A percentile compares a stretch with the other conserved stretches of the same genome.
phyloP scores from a whole-genome alignment of 164 flowering plant genomes.

The Vitis cinerea region DNA sequence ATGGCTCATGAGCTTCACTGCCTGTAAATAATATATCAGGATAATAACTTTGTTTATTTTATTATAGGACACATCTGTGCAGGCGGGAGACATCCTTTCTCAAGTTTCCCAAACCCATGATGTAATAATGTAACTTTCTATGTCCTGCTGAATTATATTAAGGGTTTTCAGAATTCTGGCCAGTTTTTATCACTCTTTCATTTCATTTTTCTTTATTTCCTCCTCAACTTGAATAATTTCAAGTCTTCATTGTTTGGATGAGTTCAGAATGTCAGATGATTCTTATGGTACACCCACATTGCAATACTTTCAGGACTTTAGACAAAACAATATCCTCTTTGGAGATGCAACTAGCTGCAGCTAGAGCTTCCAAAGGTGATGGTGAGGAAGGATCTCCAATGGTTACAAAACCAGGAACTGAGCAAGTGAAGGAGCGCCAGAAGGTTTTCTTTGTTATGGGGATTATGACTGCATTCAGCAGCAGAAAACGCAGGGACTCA shows the following conservation, averaged over 20 bases:
- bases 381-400: conserved; percentile 43
- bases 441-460: conserved; percentile 91
- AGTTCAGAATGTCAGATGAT: conserved; percentile 3
- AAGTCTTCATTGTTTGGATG: background rate
- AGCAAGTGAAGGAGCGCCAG: conserved; percentile 40
- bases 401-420: conserved; percentile 27
- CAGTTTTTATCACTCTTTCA: too few species aligned
- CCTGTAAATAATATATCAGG: conserved; percentile 7
- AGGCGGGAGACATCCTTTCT: conserved; percentile 51
- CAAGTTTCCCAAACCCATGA: conserved; percentile 77
- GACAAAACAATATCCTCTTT: conserved; percentile 83
- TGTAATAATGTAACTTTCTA: conserved; percentile 56
- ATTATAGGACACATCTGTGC: conserved; percentile 49
- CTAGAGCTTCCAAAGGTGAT: conserved; percentile 63
- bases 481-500: conserved; percentile 87
- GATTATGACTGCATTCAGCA: conserved; percentile 92
- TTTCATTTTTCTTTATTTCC: background rate
- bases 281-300: conserved; percentile 5
- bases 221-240: too few species aligned
- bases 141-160: conserved; percentile 7
- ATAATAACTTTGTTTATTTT: conserved; percentile 4
- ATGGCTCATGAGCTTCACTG: conserved; percentile 1
- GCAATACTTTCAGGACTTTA: conserved; percentile 57
- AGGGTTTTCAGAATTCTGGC: background rate
- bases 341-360: conserved; percentile 82